Percentiles rank a stretch among this genome's conserved stretches.
Conservation (phyloP, 345 rosid species). For the Bruguiera sexangula region DNA sequence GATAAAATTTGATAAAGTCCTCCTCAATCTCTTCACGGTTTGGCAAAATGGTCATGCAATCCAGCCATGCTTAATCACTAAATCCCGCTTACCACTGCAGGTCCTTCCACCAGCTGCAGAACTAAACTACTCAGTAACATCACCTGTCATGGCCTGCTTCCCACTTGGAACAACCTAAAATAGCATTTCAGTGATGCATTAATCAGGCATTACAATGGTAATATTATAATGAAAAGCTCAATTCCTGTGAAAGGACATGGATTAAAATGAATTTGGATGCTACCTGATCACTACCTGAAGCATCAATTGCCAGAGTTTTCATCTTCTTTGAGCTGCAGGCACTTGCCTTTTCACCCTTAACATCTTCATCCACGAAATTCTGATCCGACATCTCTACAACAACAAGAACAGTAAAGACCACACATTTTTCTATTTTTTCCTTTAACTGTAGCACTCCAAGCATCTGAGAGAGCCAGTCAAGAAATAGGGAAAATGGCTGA, state of each 20-base stretch:
- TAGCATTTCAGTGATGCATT: not conserved
- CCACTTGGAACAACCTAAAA: conserved; percentile 22
- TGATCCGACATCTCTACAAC: conserved; percentile 78
- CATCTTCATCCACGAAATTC: conserved; percentile 69
- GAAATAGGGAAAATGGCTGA: too few relatives aligned
- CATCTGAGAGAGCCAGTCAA: not conserved
- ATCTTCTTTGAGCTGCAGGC: conserved; percentile 38
- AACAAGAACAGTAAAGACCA: conserved; percentile 6
- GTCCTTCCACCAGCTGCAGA: not conserved
- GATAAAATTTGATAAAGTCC: not conserved
- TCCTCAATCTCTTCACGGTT: conserved; percentile 5
- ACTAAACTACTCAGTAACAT: conserved; percentile 3
- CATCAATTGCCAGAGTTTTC: conserved; percentile 22
- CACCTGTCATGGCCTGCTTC: conserved; percentile 11
- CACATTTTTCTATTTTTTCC: not conserved
- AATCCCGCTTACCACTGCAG: not conserved
- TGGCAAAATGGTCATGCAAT: not conserved
- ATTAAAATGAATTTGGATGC: not conserved
- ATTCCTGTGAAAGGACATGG: too few relatives aligned
- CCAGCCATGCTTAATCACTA: not conserved
- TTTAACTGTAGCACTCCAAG: not conserved
- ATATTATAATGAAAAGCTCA: not conserved
- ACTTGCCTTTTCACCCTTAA: conserved; percentile 27
- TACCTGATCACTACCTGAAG: conserved; percentile 44
- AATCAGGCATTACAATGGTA: not conserved